Base-by-base conservation (phyloP, 768 basidiomycete species). In the Tylopilus plumbeoviolaceoides region DNA sequence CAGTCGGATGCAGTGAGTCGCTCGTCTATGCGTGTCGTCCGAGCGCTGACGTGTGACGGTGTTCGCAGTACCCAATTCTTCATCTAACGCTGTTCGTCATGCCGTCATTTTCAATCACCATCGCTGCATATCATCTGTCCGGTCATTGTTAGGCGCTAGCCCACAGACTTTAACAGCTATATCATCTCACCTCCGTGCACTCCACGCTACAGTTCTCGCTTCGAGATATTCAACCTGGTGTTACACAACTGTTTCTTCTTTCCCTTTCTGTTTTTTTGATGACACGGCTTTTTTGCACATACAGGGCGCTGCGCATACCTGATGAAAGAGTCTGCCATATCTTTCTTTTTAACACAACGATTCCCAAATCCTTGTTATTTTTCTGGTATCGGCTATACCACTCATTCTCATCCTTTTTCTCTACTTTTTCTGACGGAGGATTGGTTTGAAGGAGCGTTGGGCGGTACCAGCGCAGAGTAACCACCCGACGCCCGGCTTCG, bases 1-100 rank as follows among this genome's bases (percentile, higher is more conserved):
- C 46, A 95, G 91, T 72, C 85, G 91, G 70, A 83, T 90, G 62
- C 87, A 97, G 91, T 93, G 68, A 60, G 91, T 83, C 38, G n/a
- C 8, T 18, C 8, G 38, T 48, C 1, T 1, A 14, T 5, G 15
- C 4, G 10, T 14, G 11, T 35, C 11, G 21, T 25, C 2, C 7
- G 1, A 5, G 1, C n/a, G 6, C 53, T 55, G 28, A 65, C 30
- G 46, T 1, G 11, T n/a, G 38, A 31, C 14, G 7, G 48, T 20
- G 27, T 49, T 47, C 7, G 44, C 61, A 91, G 89, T 75, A 91
- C 89, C 53, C 89, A 91, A 70, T 91, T 90, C 76, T 91, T 90
- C 75, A 87, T 91, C 69, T 91, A 77, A 85, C 59, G 55, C 39
- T 59, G 51, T 64, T 60, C 53, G 49, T 58, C n/a, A n/a, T n/a